A percentile compares a stretch with the other conserved stretches of the same genome.
These are phyloP conservation scores for Rugonectria rugulosa DNA, from an alignment of 2,329 filamentous ascomycete genomes.

Conservation along the genomic window DNA sequence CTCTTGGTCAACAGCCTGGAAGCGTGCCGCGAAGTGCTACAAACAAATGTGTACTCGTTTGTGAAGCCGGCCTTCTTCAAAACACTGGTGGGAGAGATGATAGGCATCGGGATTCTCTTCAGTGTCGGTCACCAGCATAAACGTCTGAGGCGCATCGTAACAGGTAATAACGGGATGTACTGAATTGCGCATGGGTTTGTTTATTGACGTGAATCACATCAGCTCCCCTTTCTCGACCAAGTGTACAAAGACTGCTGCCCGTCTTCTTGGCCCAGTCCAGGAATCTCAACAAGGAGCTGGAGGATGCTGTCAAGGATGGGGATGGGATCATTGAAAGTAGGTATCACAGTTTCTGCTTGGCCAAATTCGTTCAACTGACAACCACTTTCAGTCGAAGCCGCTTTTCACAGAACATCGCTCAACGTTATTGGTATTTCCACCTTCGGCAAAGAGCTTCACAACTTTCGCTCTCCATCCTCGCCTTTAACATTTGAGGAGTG, in stretches of 20 bases:
- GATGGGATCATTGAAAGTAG: not conserved
- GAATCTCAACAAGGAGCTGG: not conserved
- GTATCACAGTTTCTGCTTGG: not conserved
- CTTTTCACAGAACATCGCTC: not conserved
- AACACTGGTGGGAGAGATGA: conserved; percentile 23
- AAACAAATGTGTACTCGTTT: conserved; percentile 17
- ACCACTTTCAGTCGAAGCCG: not conserved
- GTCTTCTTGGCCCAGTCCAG: not conserved
- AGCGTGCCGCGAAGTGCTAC: conserved; percentile 21
- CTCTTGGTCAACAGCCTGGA: conserved; percentile 23
- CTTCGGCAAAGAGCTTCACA: not conserved
- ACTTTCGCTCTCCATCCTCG: not conserved
- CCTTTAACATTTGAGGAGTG: not conserved
- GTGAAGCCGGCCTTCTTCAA: conserved; percentile 24
- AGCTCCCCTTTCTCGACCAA: not conserved
- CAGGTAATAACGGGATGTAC: not conserved
- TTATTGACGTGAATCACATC: not conserved
- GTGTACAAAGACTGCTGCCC: not conserved
- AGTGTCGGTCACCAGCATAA: conserved; percentile 24
- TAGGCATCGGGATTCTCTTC: conserved; percentile 19
- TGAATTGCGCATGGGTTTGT: not conserved
- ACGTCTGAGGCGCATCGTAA: not conserved
- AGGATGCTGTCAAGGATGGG: not conserved
- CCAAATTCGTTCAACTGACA: not conserved
- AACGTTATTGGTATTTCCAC: not conserved